A percentile compares a stretch with the other conserved stretches of the same genome.
phyloP scores from a whole-genome alignment of 2,329 filamentous ascomycete genomes.

The Pseudopithomyces chartarum region DNA sequence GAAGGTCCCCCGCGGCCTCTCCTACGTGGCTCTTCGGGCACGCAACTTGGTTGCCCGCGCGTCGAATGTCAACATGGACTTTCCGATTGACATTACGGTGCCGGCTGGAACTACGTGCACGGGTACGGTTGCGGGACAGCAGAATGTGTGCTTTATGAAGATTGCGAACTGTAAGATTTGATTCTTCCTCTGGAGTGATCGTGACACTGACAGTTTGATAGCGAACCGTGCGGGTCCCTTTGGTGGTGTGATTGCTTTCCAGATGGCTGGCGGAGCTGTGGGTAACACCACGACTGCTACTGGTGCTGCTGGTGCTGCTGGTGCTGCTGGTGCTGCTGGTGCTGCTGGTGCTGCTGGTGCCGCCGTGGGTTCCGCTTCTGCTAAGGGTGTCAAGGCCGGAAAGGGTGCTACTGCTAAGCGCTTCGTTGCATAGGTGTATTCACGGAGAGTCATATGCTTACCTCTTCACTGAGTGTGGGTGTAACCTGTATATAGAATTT shows the following conservation, averaged over 20 bases:
- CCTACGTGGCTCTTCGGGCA: conserved; percentile 7
- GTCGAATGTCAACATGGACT: conserved; percentile 20
- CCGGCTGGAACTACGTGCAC: conserved; percentile 60
- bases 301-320: neutral
- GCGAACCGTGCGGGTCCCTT: conserved; percentile 25
- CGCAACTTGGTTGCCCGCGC: conserved; percentile 17
- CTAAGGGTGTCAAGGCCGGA: neutral
- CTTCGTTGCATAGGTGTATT: conserved; percentile 2
- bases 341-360: neutral
- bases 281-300: conserved; percentile 10
- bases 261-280: conserved; percentile 13
- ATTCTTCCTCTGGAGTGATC: neutral
- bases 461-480: neutral
- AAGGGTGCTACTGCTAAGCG: conserved; percentile 4
- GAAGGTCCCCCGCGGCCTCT: conserved; percentile 13
- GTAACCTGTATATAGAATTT: too few species aligned
- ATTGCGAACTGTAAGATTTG: conserved; percentile 18
- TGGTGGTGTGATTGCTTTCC: conserved; percentile 26
- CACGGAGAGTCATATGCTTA: neutral
- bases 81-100: conserved; percentile 43
- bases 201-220: neutral
- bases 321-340: neutral
- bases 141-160: conserved; percentile 56
- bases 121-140: conserved; percentile 60
- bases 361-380: neutral